Evolutionary conservation across 2,329 filamentous ascomycete species (phyloP).

Genomic region (Alternaria arborescens): DNA sequence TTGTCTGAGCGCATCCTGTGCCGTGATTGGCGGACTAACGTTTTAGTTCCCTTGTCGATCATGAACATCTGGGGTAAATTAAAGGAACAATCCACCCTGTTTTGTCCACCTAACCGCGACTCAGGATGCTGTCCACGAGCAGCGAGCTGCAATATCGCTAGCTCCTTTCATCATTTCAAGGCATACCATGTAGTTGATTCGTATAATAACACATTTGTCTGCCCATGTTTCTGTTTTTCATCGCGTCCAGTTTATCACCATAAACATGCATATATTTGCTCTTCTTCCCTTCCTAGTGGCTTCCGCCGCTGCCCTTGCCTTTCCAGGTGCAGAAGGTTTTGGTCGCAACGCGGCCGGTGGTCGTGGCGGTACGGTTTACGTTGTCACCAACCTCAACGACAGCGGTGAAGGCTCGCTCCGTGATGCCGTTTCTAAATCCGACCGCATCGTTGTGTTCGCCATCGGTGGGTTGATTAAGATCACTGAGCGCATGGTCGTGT

Average conservation of each 20-base stretch:
- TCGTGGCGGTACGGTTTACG: constrained; percentile 58
- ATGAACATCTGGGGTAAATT: constrained; percentile 19
- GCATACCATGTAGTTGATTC: neutral
- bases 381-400: constrained; percentile 61
- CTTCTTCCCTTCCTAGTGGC: constrained; percentile 28
- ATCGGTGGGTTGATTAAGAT: constrained; percentile 62
- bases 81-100: constrained; percentile 16
- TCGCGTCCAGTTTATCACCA: neutral
- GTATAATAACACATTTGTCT: neutral
- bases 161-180: neutral
- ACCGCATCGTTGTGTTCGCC: constrained; percentile 61
- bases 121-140: neutral
- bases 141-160: neutral
- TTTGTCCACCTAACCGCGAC: constrained; percentile 1
- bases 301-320: constrained; percentile 48
- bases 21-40: constrained; percentile 25
- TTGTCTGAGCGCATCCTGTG: neutral
- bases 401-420: constrained; percentile 60
- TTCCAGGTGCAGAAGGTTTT: constrained; percentile 62
- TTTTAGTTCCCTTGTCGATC: constrained; percentile 13
- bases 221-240: neutral
- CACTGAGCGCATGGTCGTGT: constrained; percentile 57
- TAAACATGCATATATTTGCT: constrained; percentile 24
- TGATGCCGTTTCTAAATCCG: constrained; percentile 59
- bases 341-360: constrained; percentile 59